Evolutionary conservation across 495 filamentous ascomycete genomes (phyloP), one percentile per base, ranked within the genome.

Genomic region (Aspergillus nanangensis): DNA sequence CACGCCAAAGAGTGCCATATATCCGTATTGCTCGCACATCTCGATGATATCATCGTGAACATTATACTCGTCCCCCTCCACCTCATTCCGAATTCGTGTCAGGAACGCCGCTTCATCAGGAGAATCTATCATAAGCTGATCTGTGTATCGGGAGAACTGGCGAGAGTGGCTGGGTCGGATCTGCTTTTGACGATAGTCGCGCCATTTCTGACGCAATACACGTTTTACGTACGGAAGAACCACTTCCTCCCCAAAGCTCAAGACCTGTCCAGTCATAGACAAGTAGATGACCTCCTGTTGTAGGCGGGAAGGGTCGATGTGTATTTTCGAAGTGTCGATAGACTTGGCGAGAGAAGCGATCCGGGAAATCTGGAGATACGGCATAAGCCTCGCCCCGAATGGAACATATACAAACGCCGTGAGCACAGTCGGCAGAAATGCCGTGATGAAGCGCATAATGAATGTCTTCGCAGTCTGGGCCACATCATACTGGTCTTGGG

Each of bases 381-480:
- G 91, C 0, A 95, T 82, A 29, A 98, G 79, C 29, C 84, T 54
- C 47, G 78, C 80, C 8, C 86, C 93, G 62, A 98, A 98, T 0
- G 92, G 93, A 11, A 98, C 88, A 52, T 98, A 98, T 41, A 97
- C 81, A 56, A 96, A 98, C 3, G 93, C 90, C 0, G 92, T 97
- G 3, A 98, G 74, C 62, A 95, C 84, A 24, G 96, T 85, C 0
- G 88, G 86, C 3, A 96, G 78, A 59, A 96, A 98, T 0, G 91
- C 90, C 13, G 88, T 95, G 64, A 98, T 93, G 60, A 96, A 94
- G 69, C 96, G 95, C 60, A 98, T 77, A 13, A 96, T 79, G 57
- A 98, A 96, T 10, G 90, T 82, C 68, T 98, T 98, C 44, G 82
- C 76, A 2, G 90, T 90, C 56, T 95, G 80, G 1, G 90, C 83